A percentile compares a stretch with the other conserved stretches of the same genome.
Conservation (phyloP, 2,329 filamentous ascomycete genomes). For the Fusarium sp. region DNA sequence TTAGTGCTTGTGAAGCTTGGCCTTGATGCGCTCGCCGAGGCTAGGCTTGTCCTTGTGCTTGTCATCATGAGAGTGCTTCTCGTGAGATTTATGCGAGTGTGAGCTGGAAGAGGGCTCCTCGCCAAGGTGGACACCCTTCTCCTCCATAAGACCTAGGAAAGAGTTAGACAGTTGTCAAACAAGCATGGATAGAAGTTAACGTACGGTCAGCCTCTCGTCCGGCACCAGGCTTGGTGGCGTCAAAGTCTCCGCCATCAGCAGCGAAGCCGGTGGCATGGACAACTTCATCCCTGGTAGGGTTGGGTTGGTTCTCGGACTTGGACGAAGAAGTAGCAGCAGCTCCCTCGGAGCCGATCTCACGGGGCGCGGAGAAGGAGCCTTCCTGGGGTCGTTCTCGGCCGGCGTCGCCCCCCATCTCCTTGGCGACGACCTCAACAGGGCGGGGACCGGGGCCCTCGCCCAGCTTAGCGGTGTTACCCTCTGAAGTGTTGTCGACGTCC, state of each 20-base stretch:
- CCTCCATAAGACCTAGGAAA: slow-evolving; percentile 48
- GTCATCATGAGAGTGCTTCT: slow-evolving; percentile 31
- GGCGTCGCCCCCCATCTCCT: slow-evolving; percentile 48
- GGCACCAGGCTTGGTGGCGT: slow-evolving; percentile 72
- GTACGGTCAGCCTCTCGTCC: slow-evolving; percentile 75
- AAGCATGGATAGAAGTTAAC: slow-evolving; percentile 38
- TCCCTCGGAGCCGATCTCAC: slow-evolving; percentile 23
- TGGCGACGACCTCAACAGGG: slow-evolving; percentile 52
- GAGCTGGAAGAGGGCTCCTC: slow-evolving; percentile 8
- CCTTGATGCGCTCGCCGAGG: slow-evolving; percentile 74
- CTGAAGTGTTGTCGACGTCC: slow-evolving; percentile 41
- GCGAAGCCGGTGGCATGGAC: slow-evolving; percentile 68
- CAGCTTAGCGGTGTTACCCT: slow-evolving; percentile 47
- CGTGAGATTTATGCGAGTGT: slow-evolving; percentile 7
- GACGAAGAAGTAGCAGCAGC: slow-evolving; percentile 8
- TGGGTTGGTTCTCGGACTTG: slow-evolving; percentile 45
- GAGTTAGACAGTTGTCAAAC: slow-evolving; percentile 5
- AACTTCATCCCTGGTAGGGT: slow-evolving; percentile 67
- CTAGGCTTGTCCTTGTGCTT: slow-evolving; percentile 59
- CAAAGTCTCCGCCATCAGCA: slow-evolving; percentile 76
- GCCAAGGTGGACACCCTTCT: slow-evolving; percentile 46
- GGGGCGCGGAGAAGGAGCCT: slow-evolving; percentile 4
- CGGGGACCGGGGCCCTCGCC: slow-evolving; percentile 44
- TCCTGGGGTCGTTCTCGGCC: slow-evolving; percentile 29
- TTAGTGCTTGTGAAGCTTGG: slow-evolving; percentile 70